Percentiles rank a stretch among this genome's conserved stretches.
These are phyloP conservation scores for Neopestalotiopsis clavispora DNA, from an alignment of 2,329 filamentous ascomycete species.

Conservation along the genomic window DNA sequence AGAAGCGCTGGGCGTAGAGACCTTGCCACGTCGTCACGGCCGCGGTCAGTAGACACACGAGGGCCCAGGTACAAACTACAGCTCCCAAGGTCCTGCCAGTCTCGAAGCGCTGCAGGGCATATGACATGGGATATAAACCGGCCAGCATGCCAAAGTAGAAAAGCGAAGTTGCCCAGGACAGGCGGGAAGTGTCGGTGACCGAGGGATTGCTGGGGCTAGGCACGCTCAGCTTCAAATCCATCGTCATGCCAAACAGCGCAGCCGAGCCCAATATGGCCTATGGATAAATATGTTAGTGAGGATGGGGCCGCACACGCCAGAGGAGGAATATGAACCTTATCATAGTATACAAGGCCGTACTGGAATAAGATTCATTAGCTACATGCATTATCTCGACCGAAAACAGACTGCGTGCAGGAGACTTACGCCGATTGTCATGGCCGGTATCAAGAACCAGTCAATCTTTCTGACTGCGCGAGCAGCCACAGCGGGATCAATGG, in stretches of 20 bases:
- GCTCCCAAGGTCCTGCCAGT: slow-evolving; percentile 67
- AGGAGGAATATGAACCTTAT: slow-evolving; percentile 53
- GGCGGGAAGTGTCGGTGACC: slow-evolving; percentile 66
- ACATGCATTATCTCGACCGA: neutral
- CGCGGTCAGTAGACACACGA: slow-evolving; percentile 71
- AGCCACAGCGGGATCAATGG: slow-evolving; percentile 59
- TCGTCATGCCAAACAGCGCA: slow-evolving; percentile 77
- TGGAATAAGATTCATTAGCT: slow-evolving; percentile 27
- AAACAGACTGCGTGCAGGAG: neutral
- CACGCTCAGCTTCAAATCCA: slow-evolving; percentile 65
- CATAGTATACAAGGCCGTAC: slow-evolving; percentile 73
- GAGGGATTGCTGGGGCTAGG: slow-evolving; percentile 52
- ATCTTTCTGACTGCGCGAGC: slow-evolving; percentile 68
- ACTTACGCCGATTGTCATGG: slow-evolving; percentile 61
- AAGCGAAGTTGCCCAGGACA: slow-evolving; percentile 78
- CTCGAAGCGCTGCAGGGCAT: slow-evolving; percentile 70
- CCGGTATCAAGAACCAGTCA: slow-evolving; percentile 69
- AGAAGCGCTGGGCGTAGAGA: slow-evolving; percentile 70
- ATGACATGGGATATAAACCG: slow-evolving; percentile 76
- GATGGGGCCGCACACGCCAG: too few relatives aligned
- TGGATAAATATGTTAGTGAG: neutral
- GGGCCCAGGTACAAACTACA: slow-evolving; percentile 69
- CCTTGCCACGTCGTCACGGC: slow-evolving; percentile 67
- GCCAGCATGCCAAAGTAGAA: slow-evolving; percentile 84
- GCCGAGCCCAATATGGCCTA: slow-evolving; percentile 76